Evolutionary conservation across 768 basidiomycete genomes (phyloP).

Genomic region (Leccinum broughii): DNA sequence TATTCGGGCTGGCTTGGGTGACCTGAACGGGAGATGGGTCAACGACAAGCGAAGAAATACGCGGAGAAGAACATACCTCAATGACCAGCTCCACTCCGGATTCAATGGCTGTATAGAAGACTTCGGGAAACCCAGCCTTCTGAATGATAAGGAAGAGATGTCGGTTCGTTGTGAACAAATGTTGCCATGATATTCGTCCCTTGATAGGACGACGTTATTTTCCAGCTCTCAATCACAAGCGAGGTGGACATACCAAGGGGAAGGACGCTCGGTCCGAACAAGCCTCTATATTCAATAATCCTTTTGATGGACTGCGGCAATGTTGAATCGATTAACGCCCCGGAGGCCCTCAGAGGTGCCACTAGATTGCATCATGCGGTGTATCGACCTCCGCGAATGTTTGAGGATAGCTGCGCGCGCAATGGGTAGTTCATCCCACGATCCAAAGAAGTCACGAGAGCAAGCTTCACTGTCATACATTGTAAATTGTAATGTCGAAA

Average conservation of each 20-base stretch:
- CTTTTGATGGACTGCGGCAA: constrained; percentile 83
- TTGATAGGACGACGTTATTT: constrained; percentile 13
- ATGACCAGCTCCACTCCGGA: constrained; percentile 81
- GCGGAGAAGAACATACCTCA: constrained; percentile 55
- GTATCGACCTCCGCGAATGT: constrained; percentile 86
- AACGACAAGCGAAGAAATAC: not conserved
- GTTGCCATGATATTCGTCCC: constrained; percentile 96
- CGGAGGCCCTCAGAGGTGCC: constrained; percentile 93
- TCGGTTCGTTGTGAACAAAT: constrained; percentile 98
- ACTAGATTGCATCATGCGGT: constrained; percentile 96
- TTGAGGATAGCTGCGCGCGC: constrained; percentile 81
- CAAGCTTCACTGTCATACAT: constrained; percentile 48
- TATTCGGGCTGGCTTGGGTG: constrained; percentile 90
- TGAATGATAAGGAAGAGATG: constrained; percentile 88
- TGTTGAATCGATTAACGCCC: constrained; percentile 86
- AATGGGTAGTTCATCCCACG: constrained; percentile 66
- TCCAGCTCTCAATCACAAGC: not conserved
- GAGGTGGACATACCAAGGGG: constrained; percentile 63
- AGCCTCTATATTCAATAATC: constrained; percentile 76
- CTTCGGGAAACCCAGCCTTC: constrained; percentile 85
- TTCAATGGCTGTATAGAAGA: constrained; percentile 86
- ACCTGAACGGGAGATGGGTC: constrained; percentile 50
- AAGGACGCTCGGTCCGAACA: constrained; percentile 86
- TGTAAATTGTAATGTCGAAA: constrained; percentile 46
- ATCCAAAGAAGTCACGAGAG: constrained; percentile 47